Evolutionary conservation across 495 filamentous ascomycete species (phyloP), one percentile per base, ranked within the genome.

Genomic region (Aspergillus carlsbadensis): DNA sequence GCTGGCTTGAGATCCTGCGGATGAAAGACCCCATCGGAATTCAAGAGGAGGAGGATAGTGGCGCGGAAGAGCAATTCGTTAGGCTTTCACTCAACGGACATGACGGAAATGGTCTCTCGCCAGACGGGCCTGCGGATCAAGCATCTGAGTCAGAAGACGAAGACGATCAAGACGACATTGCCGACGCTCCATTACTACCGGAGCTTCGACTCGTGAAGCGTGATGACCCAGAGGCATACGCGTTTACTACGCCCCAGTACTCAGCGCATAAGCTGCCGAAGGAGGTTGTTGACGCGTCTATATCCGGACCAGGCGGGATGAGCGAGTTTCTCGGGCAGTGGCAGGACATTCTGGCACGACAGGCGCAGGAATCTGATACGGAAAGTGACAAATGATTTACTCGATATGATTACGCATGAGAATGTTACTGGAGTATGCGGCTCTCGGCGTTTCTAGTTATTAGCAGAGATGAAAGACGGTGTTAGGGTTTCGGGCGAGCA

Each of bases 241-340:
- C 83, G 31, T 96, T 97, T 69, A 84, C 75, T 36, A 88, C 90
- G 10, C 82, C 90, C 14, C 89, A 93, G 70, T 98, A 95, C 67
- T 95, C 91, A 58, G 92, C 94, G 31, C 93, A 96, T 66, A 99
- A 99, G 72, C 67, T 99, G 59, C 94, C 94, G 6, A 89, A 83
- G 68, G 94, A 99, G 50, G 88, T 99, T 18, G 94, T 98, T 17
- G 92, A 98, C 65, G 94, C 94, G 2, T 88, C 89, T 43, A 66
- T 87, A 47, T 83, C 82, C 1, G 75, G 74, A 5, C 64, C 68
- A 11, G 78, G 77, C 10, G 94, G 94, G 2, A 83, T 98, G 79
- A 81, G 85, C 54, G 92, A 96, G 70, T 96, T 97, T 74, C 85
- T 92, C 64, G 80, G 81, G 56, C 81, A 87, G 65, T 98, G 94